phyloP scores from a whole-genome alignment of 2,329 filamentous ascomycete genomes.

The Dryadomyces quercivorus region DNA sequence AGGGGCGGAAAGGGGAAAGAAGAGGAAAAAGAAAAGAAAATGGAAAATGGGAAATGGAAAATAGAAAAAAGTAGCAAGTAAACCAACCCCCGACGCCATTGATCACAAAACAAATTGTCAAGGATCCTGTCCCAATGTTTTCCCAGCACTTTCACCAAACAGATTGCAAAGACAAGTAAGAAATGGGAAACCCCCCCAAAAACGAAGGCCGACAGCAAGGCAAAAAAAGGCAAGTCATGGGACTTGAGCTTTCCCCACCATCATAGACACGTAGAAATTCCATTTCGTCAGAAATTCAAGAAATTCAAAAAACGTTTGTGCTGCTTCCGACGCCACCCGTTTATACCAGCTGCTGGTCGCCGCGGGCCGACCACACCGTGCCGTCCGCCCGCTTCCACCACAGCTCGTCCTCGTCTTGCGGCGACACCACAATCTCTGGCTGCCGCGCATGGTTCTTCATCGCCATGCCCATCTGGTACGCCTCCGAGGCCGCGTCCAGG shows the following conservation, averaged over 20 bases:
- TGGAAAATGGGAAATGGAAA: not conserved
- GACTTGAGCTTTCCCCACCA: too few relatives aligned
- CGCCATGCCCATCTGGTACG: slow-evolving; percentile 1
- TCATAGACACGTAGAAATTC: too few relatives aligned
- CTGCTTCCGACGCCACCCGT: not conserved
- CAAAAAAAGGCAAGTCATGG: too few relatives aligned
- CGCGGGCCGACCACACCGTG: slow-evolving; percentile 9
- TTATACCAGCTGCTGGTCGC: slow-evolving; percentile 4
- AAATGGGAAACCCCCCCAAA: not conserved
- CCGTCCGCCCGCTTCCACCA: slow-evolving; percentile 14
- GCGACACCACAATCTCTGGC: not conserved
- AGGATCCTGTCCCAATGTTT: not conserved
- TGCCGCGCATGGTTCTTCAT: slow-evolving; percentile 13
- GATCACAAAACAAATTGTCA: not conserved
- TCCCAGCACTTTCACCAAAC: not conserved
- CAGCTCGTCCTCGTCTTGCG: slow-evolving; percentile 8
- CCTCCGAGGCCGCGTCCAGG: slow-evolving; percentile 5
- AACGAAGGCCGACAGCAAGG: not conserved
- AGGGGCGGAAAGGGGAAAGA: not conserved
- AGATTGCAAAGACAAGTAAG: too few relatives aligned
- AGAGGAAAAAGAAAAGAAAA: slow-evolving; percentile 2
- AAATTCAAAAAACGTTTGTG: too few relatives aligned
- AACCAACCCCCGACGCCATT: not conserved
- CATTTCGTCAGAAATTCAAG: too few relatives aligned
- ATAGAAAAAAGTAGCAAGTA: not conserved